These are phyloP conservation scores for Petunia axillaris DNA, from an alignment of 257 asterid genomes.

Conservation along the genomic window DNA sequence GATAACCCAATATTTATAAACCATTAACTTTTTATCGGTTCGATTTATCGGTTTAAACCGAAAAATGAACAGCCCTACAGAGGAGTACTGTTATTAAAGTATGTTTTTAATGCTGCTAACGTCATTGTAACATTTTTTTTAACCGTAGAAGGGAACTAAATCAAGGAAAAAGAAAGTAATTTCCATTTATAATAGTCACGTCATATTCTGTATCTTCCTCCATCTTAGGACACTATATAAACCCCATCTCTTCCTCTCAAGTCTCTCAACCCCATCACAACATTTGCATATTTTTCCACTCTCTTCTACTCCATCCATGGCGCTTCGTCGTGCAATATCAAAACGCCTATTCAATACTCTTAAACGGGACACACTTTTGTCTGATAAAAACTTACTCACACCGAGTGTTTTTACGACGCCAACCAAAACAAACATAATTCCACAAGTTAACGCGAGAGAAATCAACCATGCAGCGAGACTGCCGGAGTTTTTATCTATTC, in stretches of 20 bases:
- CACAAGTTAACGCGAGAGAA: conserved; percentile 41
- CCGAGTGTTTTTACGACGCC: conserved; percentile 31
- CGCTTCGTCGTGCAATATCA: conserved; percentile 49
- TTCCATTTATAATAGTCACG: background rate
- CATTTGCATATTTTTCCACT: background rate
- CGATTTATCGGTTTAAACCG: too few species aligned
- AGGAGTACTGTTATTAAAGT: too few species aligned
- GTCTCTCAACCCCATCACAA: conserved; percentile 6
- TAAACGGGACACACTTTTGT: background rate
- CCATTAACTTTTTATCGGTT: too few species aligned
- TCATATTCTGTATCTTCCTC: background rate
- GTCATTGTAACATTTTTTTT: conserved; percentile 26
- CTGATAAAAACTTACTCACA: conserved; percentile 32
- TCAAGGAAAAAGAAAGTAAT: background rate
- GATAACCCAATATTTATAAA: too few species aligned
- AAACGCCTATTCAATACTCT: conserved; percentile 32
- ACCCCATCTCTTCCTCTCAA: conserved; percentile 6
- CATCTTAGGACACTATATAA: conserved; percentile 46
- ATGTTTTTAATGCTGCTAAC: too few species aligned
- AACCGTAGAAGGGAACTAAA: background rate
- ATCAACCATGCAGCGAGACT: conserved; percentile 52
- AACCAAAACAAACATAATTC: background rate
- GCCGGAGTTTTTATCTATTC: conserved; percentile 59
- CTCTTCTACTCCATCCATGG: conserved; percentile 46
- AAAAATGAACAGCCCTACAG: too few species aligned